Evolutionary conservation across 2,329 filamentous ascomycete species (phyloP).

Genomic region (Cladophialophora bantiana): DNA sequence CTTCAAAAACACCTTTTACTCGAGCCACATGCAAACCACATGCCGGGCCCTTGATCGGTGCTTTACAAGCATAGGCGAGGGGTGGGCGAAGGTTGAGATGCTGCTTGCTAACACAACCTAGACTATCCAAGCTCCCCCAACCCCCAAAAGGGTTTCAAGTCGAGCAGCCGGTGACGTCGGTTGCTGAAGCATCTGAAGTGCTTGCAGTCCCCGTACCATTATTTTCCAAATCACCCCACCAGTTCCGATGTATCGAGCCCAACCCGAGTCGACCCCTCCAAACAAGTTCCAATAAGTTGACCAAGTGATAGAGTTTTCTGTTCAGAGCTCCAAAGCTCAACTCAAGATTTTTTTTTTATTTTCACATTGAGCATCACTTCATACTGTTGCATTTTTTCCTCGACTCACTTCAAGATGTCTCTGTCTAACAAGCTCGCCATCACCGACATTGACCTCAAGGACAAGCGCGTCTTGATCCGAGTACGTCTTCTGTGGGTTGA

Average conservation of each 20-base stretch:
- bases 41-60: not conserved
- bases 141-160: not conserved
- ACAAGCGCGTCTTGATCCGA: slow-evolving; percentile 96
- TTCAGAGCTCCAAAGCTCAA: slow-evolving; percentile 20
- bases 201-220: not conserved
- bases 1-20: no score
- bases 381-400: slow-evolving; percentile 9
- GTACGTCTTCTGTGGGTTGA: slow-evolving; percentile 62
- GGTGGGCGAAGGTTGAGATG: slow-evolving; percentile 9
- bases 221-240: slow-evolving; percentile 21
- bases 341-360: slow-evolving; percentile 14
- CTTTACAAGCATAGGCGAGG: slow-evolving; percentile 17
- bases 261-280: slow-evolving; percentile 24
- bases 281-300: slow-evolving; percentile 14
- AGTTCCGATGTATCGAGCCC: slow-evolving; percentile 17
- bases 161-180: slow-evolving; percentile 17
- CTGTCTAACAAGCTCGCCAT: slow-evolving; percentile 98
- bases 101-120: slow-evolving; percentile 7
- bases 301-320: not conserved
- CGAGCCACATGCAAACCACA: not conserved
- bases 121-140: no score
- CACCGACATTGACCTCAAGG: slow-evolving; percentile 94
- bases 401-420: slow-evolving; percentile 71
- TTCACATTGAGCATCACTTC: slow-evolving; percentile 5
- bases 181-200: slow-evolving; percentile 5